Evolutionary conservation across 2,329 filamentous ascomycete species (phyloP), one percentile per base, ranked within the genome.

Genomic region (Colletotrichum sojae): DNA sequence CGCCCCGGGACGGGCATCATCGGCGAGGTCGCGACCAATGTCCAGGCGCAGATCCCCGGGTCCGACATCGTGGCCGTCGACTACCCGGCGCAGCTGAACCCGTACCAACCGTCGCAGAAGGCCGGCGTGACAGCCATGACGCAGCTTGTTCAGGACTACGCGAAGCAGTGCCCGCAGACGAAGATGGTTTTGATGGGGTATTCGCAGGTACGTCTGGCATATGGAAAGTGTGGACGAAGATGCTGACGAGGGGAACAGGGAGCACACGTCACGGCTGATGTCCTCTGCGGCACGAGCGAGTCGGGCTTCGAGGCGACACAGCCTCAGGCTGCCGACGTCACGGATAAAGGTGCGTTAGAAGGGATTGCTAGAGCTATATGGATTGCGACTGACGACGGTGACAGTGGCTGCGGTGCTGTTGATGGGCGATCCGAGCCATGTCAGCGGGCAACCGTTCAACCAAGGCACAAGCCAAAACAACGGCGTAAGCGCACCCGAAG

Each of bases 351-450:
- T 75, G 71, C n/a, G 40, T 53, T 52, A 66, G 15, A 46, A 16
- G 22, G 5, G 1, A 8, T 15, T 6, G 10, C 16, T 64, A 15
- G 0, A 5, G 4, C 2, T 20, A 20, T 10, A 20, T 8, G 31
- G 8, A 45, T 46, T 60, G 3, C 46, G 40, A 39, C 22, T 51
- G 9, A 65, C 5, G 18, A 1, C 2, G 18, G 13, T 10, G 4
- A 15, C 48, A 83, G 81, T 83, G 31, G 78, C 81, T 63, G 81
- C 81, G 16, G 74, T 83, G 63, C 73, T 80, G 54, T 67, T 82
- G 57, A 82, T 83, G 64, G 82, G 82, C 62, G 82, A 83, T 72
- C 82, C 82, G n/a, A 79, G 77, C 70, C 79, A 82, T 71, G 74
- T 79, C 67, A 73, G 73, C 73, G 77, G 79, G 62, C 59, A 75